phyloP scores from a whole-genome alignment of 1,139 yeast genomes.

The Protomyces arabidopsidicola region DNA sequence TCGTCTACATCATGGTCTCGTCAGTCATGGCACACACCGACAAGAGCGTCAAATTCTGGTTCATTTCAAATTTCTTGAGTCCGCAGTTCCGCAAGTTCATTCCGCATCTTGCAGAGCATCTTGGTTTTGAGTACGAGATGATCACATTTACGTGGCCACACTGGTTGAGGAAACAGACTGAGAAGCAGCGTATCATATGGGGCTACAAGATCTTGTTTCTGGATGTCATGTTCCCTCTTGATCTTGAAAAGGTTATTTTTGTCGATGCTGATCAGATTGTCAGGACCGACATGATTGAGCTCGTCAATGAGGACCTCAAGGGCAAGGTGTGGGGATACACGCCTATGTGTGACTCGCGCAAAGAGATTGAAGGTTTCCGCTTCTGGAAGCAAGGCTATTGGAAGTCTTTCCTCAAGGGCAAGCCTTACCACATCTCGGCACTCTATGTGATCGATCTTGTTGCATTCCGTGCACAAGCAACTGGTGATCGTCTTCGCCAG shows the following conservation, averaged over 20 bases:
- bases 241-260: conserved; percentile 68
- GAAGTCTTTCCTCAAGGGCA: conserved; percentile 56
- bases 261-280: conserved; percentile 83
- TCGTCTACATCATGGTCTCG: conserved; percentile 69
- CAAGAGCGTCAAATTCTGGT: conserved; percentile 75
- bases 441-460: conserved; percentile 73
- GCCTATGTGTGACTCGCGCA: conserved; percentile 80
- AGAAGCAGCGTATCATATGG: conserved; percentile 75
- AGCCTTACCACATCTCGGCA: conserved; percentile 73
- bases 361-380: conserved; percentile 76
- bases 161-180: conserved; percentile 76
- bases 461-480: conserved; percentile 57
- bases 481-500: conserved; percentile 76
- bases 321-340: conserved; percentile 82
- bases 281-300: conserved; percentile 65
- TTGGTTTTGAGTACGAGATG: conserved; percentile 62
- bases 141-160: conserved; percentile 86
- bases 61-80: conserved; percentile 72
- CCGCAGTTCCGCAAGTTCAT: conserved; percentile 54
- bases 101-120: conserved; percentile 57
- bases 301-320: conserved; percentile 59
- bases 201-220: conserved; percentile 80
- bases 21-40: conserved; percentile 63
- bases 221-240: conserved; percentile 81
- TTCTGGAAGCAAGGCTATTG: conserved; percentile 96